Base-by-base conservation (phyloP, 495 filamentous ascomycete species). In the Annulohypoxylon nitens region DNA sequence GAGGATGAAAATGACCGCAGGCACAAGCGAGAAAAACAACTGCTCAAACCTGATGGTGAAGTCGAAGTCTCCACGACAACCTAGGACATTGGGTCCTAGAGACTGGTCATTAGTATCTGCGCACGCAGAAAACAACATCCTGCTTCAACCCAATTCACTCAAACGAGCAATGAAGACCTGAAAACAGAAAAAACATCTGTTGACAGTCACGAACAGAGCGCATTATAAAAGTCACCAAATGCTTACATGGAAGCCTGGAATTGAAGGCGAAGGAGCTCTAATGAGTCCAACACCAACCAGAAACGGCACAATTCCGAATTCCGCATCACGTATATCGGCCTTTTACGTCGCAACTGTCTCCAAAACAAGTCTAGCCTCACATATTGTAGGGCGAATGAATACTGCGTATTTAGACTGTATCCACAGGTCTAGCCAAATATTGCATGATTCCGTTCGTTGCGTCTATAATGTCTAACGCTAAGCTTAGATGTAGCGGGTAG, bases 31-130 rank as follows among this genome's bases (percentile, higher is more conserved):
- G 69, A 87, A 83, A 58, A 85, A 83, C 1, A 83, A 63, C 60
- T 81, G 80, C 64, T 86, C 84, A 41, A 86, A 85, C 54, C 78
- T 80, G 48, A 87, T 45, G 26, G 79, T 87, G 61, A 87, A 86
- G 71, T 87, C 83, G 34, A 86, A 85, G 58, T 80, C 76, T 5
- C 61, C 78, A 18, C 76, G 75, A 63, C 68, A 76, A 25, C 75
- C 71, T 6, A 65, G 5, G 55, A 76, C 50, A 16, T 11, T 67
- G 61, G 74, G 73, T 63, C 71, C 66, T 14, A 65, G 36, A 30
- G 66, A 67, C 12, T 70, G 62, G 55, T 74, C 70, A 48, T 74
- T 74, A 43, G 66, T 30, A 23, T 68, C 16, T 30, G 25, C 47
- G 30, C 67, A 70, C 14, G 26, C 36, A 43, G 64, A 66, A 53